Percentiles rank a stretch among this genome's conserved stretches.
Evolutionary conservation across 768 basidiomycete genomes (phyloP).

Genomic region (Boletus rubropictus): DNA sequence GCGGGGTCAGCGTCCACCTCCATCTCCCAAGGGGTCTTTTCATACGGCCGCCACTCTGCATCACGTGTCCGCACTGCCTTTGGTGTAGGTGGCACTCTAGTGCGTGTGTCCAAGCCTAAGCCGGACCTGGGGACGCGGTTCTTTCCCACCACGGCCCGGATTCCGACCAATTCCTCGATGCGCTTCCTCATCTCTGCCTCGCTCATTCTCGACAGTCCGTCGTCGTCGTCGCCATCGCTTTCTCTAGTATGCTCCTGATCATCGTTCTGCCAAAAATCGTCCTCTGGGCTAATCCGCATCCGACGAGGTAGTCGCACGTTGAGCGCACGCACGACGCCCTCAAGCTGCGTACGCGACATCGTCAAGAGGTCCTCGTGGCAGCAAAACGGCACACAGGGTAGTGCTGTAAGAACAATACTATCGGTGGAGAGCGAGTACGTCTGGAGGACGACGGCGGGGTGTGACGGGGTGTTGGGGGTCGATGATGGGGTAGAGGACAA

Average conservation of each 20-base stretch:
- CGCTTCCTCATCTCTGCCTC: slow-evolving; percentile 44
- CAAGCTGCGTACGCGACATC: slow-evolving; percentile 52
- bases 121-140: slow-evolving; percentile 19
- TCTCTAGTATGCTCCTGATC: background rate
- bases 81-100: slow-evolving; percentile 29
- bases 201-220: slow-evolving; percentile 25
- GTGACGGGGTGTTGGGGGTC: slow-evolving; percentile 3
- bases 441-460: slow-evolving; percentile 51
- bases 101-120: slow-evolving; percentile 21
- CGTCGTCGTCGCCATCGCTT: slow-evolving; percentile 1
- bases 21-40: slow-evolving; percentile 24
- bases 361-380: slow-evolving; percentile 68
- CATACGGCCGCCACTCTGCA: slow-evolving; percentile 13
- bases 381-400: slow-evolving; percentile 57
- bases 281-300: slow-evolving; percentile 42
- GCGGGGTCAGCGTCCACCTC: slow-evolving; percentile 15
- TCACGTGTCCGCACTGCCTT: slow-evolving; percentile 24
- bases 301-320: slow-evolving; percentile 52
- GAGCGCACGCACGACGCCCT: slow-evolving; percentile 46
- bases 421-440: slow-evolving; percentile 46
- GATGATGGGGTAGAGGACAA: slow-evolving; percentile 7
- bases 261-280: slow-evolving; percentile 20
- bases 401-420: slow-evolving; percentile 58
- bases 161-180: slow-evolving; percentile 59
- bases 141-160: slow-evolving; percentile 33